Evolutionary conservation across 2,329 filamentous ascomycete species (phyloP), one percentile per base, ranked within the genome.

Genomic region (Neoarthrinium moseri): DNA sequence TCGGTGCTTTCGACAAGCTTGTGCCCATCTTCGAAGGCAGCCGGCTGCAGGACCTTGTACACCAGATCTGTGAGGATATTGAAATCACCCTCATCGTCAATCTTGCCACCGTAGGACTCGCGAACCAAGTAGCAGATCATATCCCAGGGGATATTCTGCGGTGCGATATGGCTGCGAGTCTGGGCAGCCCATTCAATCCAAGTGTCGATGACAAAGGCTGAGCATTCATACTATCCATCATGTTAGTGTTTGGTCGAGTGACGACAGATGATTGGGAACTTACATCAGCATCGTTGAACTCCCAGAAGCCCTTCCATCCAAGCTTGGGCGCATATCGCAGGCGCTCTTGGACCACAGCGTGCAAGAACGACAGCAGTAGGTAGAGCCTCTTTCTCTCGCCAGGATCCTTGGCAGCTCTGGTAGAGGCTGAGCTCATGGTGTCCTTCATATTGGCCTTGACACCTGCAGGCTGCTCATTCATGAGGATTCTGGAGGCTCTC

Each of bases 221-320:
- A 96, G 71, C 94, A 99, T 78, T 99, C 92, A 68, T 97, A 97
- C 88, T 94, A 57, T 23, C 51, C 43, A 53, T 45, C 38, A 47
- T 49, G 52, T 62, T 49, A 60, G 54, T 37, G 29, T 12, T 23
- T 8, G 6, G 21, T 15, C 36, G 23, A 13, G 24, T 18, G 36
- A 18, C 39, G 20, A 33, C n/a, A n/a, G n/a, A n/a, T n/a, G n/a
- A n/a, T n/a, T n/a, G n/a, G n/a, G 46, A 55, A 84, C 89, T 87
- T 81, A 95, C 89, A 70, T 99, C 94, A 57, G 91, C 95, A 68
- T 99, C 95, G 64, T 99, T 99, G 69, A 99, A 99, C 69, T 99
- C 95, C 94, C 95, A 99, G 78, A 96, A 96, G 44, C 91, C 90
- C 74, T 95, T 96, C 94, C 94, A 99, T 50, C 94, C 94, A 45